Evolutionary conservation across 1,139 yeast species (phyloP).

Genomic region (Diutina mesorugosa): DNA sequence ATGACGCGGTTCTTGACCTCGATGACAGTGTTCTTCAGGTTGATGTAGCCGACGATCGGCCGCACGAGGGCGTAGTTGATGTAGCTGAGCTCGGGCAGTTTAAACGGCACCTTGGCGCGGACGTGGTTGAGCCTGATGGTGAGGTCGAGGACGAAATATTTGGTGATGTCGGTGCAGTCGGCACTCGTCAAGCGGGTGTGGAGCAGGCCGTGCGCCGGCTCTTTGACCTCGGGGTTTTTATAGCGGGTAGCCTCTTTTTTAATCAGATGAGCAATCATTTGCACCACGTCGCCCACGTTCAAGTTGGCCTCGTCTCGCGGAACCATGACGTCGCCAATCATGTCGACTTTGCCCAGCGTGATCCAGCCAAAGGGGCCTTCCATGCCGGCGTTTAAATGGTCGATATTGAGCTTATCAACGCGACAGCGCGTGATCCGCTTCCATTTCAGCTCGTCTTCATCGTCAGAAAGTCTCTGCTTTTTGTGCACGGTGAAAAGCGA

Average conservation of each 20-base stretch:
- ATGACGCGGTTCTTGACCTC: slow-evolving; percentile 81
- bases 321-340: slow-evolving; percentile 80
- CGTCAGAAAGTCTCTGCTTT: slow-evolving; percentile 44
- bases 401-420: slow-evolving; percentile 74
- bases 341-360: slow-evolving; percentile 78
- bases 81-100: slow-evolving; percentile 72
- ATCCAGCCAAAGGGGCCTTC: slow-evolving; percentile 98
- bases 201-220: slow-evolving; percentile 14
- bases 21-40: slow-evolving; percentile 77
- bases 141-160: slow-evolving; percentile 66
- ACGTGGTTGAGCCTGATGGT: slow-evolving; percentile 72
- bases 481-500: slow-evolving; percentile 86
- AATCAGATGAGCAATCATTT: slow-evolving; percentile 25
- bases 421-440: slow-evolving; percentile 65
- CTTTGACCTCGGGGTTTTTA: slow-evolving; percentile 22
- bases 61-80: slow-evolving; percentile 83
- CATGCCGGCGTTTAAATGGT: slow-evolving; percentile 80
- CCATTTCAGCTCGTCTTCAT: slow-evolving; percentile 25
- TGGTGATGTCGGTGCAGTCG: slow-evolving; percentile 23
- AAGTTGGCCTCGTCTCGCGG: slow-evolving; percentile 46
- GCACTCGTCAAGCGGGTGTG: slow-evolving; percentile 12
- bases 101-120: slow-evolving; percentile 78
- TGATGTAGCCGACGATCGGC: slow-evolving; percentile 92
- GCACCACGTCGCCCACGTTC: slow-evolving; percentile 27
- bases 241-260: slow-evolving; percentile 26